phyloP scores from a whole-genome alignment of 1,284 basidiomycete genomes.

The Marasmius sp. region DNA sequence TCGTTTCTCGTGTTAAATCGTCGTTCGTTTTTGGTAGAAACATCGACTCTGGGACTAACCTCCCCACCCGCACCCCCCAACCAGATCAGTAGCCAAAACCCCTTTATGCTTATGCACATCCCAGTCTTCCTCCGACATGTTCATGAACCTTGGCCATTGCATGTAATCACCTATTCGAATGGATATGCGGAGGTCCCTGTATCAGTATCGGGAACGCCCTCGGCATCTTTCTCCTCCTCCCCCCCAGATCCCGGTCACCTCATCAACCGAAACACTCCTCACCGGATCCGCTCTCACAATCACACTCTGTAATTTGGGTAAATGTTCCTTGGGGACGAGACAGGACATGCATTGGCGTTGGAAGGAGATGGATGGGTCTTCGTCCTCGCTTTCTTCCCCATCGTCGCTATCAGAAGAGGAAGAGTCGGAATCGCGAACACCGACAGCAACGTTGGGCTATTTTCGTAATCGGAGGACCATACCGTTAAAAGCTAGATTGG shows the following conservation, averaged over 20 bases:
- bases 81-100: conserved; percentile 74
- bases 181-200: not conserved
- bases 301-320: conserved; percentile 58
- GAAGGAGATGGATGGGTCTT: conserved; percentile 53
- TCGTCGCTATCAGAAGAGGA: too few species aligned
- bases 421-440: not conserved
- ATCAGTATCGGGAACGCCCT: not conserved
- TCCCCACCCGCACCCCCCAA: conserved; percentile 54
- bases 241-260: not conserved
- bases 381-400: conserved; percentile 11
- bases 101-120: conserved; percentile 56
- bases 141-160: conserved; percentile 48
- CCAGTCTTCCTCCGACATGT: conserved; percentile 45
- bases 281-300: conserved; percentile 37
- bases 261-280: not conserved
- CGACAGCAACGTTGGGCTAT: conserved; percentile 18
- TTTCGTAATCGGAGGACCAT: conserved; percentile 80
- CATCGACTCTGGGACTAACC: conserved; percentile 38
- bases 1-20: not conserved
- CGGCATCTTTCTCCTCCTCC: not conserved
- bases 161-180: conserved; percentile 6
- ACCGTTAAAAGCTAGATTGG: conserved; percentile 48
- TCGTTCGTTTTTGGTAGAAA: not conserved
- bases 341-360: conserved; percentile 58
- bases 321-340: conserved; percentile 56